These are phyloP conservation scores for Talaromyces sp. DNA, from an alignment of 2,329 filamentous ascomycete genomes.

Conservation along the genomic window DNA sequence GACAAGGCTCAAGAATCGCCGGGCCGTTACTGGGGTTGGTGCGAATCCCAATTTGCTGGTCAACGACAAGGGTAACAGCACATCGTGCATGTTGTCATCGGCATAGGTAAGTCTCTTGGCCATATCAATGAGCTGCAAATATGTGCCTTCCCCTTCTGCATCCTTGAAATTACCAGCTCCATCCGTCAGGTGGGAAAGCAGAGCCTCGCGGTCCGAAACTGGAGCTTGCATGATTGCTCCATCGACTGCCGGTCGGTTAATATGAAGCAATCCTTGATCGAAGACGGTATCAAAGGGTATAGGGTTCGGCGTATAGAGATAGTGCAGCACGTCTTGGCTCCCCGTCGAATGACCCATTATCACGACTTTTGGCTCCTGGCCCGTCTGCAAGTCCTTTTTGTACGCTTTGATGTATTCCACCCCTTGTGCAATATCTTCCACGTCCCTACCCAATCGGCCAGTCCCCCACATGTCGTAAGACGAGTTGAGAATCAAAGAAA, in stretches of 20 bases:
- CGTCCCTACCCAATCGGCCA: constrained; percentile 48
- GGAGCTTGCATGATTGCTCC: constrained; percentile 76
- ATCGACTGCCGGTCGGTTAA: constrained; percentile 53
- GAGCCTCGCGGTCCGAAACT: constrained; percentile 68
- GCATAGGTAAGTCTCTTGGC: constrained; percentile 21
- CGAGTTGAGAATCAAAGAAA: constrained; percentile 47
- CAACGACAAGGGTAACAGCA: constrained; percentile 29
- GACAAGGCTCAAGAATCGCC: constrained; percentile 54
- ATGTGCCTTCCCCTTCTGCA: constrained; percentile 17
- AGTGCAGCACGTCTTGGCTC: constrained; percentile 64
- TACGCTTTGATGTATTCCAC: constrained; percentile 45
- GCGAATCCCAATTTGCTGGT: constrained; percentile 27
- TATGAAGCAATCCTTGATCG: constrained; percentile 21
- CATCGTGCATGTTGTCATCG: constrained; percentile 16
- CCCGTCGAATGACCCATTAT: constrained; percentile 67
- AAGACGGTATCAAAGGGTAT: constrained; percentile 22
- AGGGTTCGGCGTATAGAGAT: constrained; percentile 45
- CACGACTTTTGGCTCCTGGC: constrained; percentile 48
- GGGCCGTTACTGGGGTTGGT: constrained; percentile 48
- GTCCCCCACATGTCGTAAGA: constrained; percentile 53
- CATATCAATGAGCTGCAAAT: constrained; percentile 28
- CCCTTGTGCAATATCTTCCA: constrained; percentile 48
- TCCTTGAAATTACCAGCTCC: constrained; percentile 12
- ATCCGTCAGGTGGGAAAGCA: constrained; percentile 32
- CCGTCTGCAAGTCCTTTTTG: constrained; percentile 18